phyloP scores from a whole-genome alignment of 768 basidiomycete genomes.

The Mycena floridula region DNA sequence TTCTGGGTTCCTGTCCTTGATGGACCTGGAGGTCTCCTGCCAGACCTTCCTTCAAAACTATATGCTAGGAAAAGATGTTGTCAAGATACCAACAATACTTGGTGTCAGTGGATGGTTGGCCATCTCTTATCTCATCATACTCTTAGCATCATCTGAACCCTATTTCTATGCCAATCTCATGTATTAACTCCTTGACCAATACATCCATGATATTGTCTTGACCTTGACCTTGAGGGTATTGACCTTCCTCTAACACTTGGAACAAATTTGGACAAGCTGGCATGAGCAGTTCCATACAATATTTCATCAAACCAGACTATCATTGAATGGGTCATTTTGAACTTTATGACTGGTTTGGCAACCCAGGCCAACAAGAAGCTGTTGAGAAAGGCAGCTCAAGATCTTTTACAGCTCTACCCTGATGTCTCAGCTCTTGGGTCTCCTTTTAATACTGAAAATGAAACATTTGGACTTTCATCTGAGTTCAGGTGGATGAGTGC shows the following conservation, averaged over 20 bases:
- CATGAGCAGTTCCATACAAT: neutral
- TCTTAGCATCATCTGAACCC: too few species aligned
- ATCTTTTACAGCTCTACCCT: constrained; percentile 19
- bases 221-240: too few species aligned
- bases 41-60: constrained; percentile 6
- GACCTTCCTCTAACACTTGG: too few species aligned
- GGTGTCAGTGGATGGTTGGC: too few species aligned
- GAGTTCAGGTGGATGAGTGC: constrained; percentile 15
- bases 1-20: constrained; percentile 6
- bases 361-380: neutral
- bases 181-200: too few species aligned
- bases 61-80: constrained; percentile 1
- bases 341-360: neutral
- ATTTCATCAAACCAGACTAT: neutral
- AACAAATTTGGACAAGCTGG: constrained; percentile 8
- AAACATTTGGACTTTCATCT: constrained; percentile 17
- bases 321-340: neutral
- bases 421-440: constrained; percentile 20
- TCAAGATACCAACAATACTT: constrained; percentile 8
- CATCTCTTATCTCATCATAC: too few species aligned
- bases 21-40: constrained; percentile 7
- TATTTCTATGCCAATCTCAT: too few species aligned
- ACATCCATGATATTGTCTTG: too few species aligned
- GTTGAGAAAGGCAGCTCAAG: neutral
- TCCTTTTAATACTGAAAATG: constrained; percentile 22